Conservation (phyloP, 164 flowering plant genomes). For the Liquidambar formosana region DNA sequence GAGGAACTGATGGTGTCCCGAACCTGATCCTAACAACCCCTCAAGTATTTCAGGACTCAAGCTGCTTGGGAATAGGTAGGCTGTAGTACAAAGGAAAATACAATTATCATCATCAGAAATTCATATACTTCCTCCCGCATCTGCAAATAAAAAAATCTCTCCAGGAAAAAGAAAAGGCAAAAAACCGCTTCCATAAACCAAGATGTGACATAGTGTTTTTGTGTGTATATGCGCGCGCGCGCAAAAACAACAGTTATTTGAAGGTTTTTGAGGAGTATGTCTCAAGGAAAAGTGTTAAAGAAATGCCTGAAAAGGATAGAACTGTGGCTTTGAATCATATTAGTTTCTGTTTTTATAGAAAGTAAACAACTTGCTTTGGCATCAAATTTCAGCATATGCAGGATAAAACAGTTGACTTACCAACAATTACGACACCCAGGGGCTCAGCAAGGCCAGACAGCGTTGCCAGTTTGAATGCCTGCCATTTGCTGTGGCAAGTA, state of each 20-base stretch:
- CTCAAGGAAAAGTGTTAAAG: too few species aligned
- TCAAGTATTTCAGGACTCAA: constrained; percentile 89
- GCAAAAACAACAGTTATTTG: too few species aligned
- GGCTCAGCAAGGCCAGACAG: constrained; percentile 95
- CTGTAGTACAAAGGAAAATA: constrained; percentile 37
- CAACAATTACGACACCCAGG: constrained; percentile 85
- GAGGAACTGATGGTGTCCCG: not conserved
- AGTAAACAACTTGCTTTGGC: not conserved
- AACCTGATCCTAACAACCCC: constrained; percentile 92
- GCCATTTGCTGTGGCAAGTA: constrained; percentile 76
- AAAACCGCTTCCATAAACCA: not conserved
- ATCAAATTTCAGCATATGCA: not conserved
- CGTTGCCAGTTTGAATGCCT: constrained; percentile 92
- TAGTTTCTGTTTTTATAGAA: not conserved
- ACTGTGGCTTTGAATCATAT: too few species aligned
- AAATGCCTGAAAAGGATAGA: too few species aligned
- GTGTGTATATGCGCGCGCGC: too few species aligned
- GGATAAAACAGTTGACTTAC: constrained; percentile 36
- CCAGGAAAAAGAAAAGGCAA: not conserved
- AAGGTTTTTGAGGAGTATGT: too few species aligned
- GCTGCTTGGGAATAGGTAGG: constrained; percentile 90
- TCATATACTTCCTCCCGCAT: not conserved
- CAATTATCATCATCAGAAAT: not conserved
- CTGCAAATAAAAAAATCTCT: not conserved
- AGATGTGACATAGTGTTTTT: not conserved